phyloP scores from a whole-genome alignment of 2,329 filamentous ascomycete genomes.

The Leptographium wingfieldii region DNA sequence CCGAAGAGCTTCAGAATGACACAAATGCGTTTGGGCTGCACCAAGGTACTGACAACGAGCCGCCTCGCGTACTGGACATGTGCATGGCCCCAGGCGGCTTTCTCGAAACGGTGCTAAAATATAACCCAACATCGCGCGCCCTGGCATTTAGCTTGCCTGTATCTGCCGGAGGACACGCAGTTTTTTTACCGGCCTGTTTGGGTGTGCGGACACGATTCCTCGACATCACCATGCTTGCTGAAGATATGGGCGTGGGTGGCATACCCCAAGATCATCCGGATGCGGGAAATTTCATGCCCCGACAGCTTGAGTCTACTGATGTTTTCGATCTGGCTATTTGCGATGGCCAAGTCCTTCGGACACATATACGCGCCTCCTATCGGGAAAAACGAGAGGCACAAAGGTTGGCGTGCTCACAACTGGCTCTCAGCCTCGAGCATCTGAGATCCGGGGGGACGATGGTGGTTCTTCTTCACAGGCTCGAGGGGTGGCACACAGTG shows the following conservation, averaged over 20 bases:
- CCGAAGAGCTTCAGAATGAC: constrained; percentile 23
- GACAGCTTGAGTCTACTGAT: constrained; percentile 24
- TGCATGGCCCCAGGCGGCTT: constrained; percentile 46
- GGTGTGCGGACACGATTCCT: constrained; percentile 16
- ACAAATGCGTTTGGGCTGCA: constrained; percentile 20
- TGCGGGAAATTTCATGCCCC: constrained; percentile 14
- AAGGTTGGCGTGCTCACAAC: constrained; percentile 25
- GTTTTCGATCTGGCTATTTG: constrained; percentile 33
- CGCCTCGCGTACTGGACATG: constrained; percentile 33
- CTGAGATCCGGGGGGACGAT: constrained; percentile 34
- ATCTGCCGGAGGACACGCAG: constrained; percentile 26
- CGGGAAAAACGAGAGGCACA: constrained; percentile 22
- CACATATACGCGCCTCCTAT: constrained; percentile 21
- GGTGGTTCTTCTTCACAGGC: constrained; percentile 35
- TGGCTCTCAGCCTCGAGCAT: constrained; percentile 32
- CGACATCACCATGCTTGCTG: constrained; percentile 40
- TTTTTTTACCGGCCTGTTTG: constrained; percentile 16
- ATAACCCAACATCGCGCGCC: constrained; percentile 20
- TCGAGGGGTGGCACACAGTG: constrained; percentile 28
- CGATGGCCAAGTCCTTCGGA: constrained; percentile 33
- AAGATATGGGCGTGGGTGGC: constrained; percentile 27
- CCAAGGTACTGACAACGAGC: neutral
- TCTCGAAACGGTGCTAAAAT: constrained; percentile 21
- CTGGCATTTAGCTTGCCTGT: constrained; percentile 29
- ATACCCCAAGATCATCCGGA: constrained; percentile 23